A percentile compares a stretch with the other conserved stretches of the same genome.
Evolutionary conservation across 2,329 filamentous ascomycete species (phyloP).

Genomic region (Aspergillus sp.): DNA sequence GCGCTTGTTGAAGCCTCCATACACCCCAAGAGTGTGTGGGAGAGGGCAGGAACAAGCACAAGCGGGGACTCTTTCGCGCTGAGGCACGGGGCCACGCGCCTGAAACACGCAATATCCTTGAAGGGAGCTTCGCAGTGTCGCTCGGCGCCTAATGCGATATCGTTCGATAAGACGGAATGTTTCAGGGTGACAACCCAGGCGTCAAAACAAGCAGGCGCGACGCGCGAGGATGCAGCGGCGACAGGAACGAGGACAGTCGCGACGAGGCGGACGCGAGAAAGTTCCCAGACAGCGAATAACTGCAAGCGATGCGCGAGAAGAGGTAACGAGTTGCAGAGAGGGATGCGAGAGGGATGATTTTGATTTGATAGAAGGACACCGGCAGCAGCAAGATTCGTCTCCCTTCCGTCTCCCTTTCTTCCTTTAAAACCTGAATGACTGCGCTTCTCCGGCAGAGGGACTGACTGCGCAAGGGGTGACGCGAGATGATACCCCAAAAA

Average conservation of each 20-base stretch:
- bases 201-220: constrained; percentile 27
- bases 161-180: constrained; percentile 32
- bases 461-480: constrained; percentile 26
- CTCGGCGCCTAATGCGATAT: constrained; percentile 19
- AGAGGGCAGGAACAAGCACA: background rate
- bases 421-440: constrained; percentile 24
- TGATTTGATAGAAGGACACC: constrained; percentile 19
- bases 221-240: constrained; percentile 28
- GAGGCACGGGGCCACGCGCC: constrained; percentile 20
- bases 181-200: constrained; percentile 30
- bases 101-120: constrained; percentile 18
- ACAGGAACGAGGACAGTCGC: constrained; percentile 20
- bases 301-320: constrained; percentile 19
- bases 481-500: constrained; percentile 17
- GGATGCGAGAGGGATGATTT: constrained; percentile 7
- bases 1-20: constrained; percentile 19
- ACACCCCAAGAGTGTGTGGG: constrained; percentile 12
- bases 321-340: constrained; percentile 14
- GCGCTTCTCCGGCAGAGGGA: constrained; percentile 13
- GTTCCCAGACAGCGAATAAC: constrained; percentile 17
- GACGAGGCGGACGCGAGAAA: constrained; percentile 21
- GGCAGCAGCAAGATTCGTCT: constrained; percentile 22
- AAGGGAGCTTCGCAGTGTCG: constrained; percentile 3
- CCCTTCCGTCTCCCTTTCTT: constrained; percentile 30
- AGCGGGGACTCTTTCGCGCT: constrained; percentile 13